Evolutionary conservation across 148 eudicot genomes (phyloP).

Genomic region (Nepenthes gracilis): DNA sequence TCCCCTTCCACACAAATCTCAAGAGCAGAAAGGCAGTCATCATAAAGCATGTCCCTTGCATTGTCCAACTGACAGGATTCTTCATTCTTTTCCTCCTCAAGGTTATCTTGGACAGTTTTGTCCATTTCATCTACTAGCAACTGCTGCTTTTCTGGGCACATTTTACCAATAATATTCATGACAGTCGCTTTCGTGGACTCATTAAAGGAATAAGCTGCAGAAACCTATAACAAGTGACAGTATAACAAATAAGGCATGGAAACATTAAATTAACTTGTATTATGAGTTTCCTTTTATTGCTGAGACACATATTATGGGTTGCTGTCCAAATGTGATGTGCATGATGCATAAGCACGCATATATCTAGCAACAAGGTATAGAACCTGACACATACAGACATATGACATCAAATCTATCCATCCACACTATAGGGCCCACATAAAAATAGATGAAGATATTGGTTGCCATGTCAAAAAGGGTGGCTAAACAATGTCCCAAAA

Average conservation of each 20-base stretch:
- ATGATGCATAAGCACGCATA: too few relatives aligned
- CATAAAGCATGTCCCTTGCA: slow-evolving; percentile 71
- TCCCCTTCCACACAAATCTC: slow-evolving; percentile 90
- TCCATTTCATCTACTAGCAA: slow-evolving; percentile 17
- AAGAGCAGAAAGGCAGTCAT: slow-evolving; percentile 88
- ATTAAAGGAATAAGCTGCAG: slow-evolving; percentile 54
- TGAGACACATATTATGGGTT: background rate
- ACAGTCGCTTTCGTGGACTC: slow-evolving; percentile 55
- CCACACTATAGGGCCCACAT: too few relatives aligned
- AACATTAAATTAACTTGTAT: background rate
- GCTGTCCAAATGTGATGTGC: too few relatives aligned
- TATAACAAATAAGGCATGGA: background rate
- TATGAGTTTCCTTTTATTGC: background rate
- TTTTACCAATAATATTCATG: slow-evolving; percentile 28
- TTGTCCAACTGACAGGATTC: slow-evolving; percentile 32
- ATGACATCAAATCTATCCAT: too few relatives aligned
- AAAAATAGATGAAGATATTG: too few relatives aligned
- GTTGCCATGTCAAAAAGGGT: too few relatives aligned
- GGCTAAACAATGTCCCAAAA: too few relatives aligned
- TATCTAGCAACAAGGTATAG: too few relatives aligned
- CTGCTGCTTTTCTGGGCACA: slow-evolving; percentile 23
- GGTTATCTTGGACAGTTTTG: slow-evolving; percentile 10
- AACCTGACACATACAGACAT: too few relatives aligned
- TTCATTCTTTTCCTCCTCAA: slow-evolving; percentile 16
- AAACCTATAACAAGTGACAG: slow-evolving; percentile 36